A percentile compares a stretch with the other conserved stretches of the same genome.
Conservation (phyloP, 1,139 yeast species). For the Pichia sp. region DNA sequence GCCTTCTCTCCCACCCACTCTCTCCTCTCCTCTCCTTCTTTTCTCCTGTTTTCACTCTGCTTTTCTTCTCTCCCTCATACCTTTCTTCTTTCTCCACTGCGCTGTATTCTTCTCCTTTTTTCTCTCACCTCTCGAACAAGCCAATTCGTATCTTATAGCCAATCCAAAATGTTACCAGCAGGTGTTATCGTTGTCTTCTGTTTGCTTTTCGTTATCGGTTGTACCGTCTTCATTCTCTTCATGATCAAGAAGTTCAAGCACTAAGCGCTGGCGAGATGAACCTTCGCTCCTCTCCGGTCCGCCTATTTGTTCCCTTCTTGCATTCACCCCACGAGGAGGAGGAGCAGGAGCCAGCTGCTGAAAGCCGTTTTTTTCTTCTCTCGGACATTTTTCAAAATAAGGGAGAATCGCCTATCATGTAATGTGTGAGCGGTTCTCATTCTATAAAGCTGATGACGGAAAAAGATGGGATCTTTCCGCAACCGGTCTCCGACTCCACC, state of each 20-base stretch:
- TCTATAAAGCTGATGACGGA: too few species aligned
- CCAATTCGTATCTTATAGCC: not conserved
- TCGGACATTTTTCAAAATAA: too few species aligned
- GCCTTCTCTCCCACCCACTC: not conserved
- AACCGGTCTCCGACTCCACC: not conserved
- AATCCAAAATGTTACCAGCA: constrained; percentile 34
- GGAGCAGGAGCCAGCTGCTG: too few species aligned
- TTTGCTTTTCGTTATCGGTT: constrained; percentile 34
- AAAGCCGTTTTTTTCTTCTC: too few species aligned
- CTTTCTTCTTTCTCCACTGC: not conserved
- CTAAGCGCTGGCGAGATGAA: constrained; percentile 19
- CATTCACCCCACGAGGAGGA: too few species aligned
- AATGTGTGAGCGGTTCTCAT: too few species aligned
- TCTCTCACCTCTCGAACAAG: not conserved
- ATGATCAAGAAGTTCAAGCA: constrained; percentile 33
- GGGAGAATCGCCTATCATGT: too few species aligned
- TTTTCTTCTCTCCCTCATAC: not conserved
- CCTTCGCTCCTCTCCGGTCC: too few species aligned
- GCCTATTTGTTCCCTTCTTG: too few species aligned
- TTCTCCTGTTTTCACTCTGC: not conserved
- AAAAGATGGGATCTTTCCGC: not conserved
- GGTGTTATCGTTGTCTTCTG: constrained; percentile 38
- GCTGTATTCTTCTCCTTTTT: not conserved
- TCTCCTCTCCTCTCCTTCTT: not conserved
- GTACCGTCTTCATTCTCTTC: constrained; percentile 27